A percentile compares a stretch with the other conserved stretches of the same genome.
Evolutionary conservation across 2,329 filamentous ascomycete species (phyloP).

Genomic region (Ophiostoma quercus): DNA sequence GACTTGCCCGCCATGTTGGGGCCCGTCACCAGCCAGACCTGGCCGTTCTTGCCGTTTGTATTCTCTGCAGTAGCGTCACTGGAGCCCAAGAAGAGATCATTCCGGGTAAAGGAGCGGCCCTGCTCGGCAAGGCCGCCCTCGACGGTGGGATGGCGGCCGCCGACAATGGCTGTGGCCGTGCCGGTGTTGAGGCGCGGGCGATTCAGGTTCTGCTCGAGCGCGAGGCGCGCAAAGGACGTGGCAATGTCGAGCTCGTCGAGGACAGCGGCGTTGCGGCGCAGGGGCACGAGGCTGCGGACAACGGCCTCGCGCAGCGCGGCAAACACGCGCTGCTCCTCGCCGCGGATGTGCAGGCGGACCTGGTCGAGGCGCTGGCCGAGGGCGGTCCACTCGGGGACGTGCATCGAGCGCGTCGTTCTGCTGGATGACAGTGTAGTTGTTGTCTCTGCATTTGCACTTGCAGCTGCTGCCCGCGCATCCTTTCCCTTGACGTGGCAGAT

Average conservation of each 20-base stretch:
- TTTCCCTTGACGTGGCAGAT: constrained; percentile 87
- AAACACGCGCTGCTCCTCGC: constrained; percentile 80
- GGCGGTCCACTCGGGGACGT: constrained; percentile 75
- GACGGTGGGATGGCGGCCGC: constrained; percentile 87
- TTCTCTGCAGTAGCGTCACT: background rate
- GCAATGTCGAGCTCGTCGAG: constrained; percentile 91
- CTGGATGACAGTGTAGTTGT: constrained; percentile 65
- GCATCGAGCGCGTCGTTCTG: constrained; percentile 79
- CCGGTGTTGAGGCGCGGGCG: constrained; percentile 66
- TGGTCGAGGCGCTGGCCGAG: constrained; percentile 78
- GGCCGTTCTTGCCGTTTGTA: constrained; percentile 37
- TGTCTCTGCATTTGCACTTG: constrained; percentile 26
- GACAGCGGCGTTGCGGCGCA: constrained; percentile 84
- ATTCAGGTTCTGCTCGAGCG: constrained; percentile 65
- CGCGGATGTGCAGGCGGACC: constrained; percentile 67
- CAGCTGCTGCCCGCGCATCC: constrained; percentile 41
- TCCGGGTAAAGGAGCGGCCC: constrained; percentile 57
- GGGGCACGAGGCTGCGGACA: constrained; percentile 73
- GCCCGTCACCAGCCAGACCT: constrained; percentile 64
- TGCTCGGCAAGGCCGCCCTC: constrained; percentile 74
- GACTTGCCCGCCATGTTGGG: constrained; percentile 99
- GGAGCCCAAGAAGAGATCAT: constrained; percentile 56
- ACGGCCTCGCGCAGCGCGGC: constrained; percentile 67
- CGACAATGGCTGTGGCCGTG: constrained; percentile 68
- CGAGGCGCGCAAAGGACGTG: constrained; percentile 76